Percentiles rank a stretch among this genome's conserved stretches.
These are phyloP conservation scores for Elsinoe australis DNA, from an alignment of 2,329 filamentous ascomycete genomes.

Conservation along the genomic window DNA sequence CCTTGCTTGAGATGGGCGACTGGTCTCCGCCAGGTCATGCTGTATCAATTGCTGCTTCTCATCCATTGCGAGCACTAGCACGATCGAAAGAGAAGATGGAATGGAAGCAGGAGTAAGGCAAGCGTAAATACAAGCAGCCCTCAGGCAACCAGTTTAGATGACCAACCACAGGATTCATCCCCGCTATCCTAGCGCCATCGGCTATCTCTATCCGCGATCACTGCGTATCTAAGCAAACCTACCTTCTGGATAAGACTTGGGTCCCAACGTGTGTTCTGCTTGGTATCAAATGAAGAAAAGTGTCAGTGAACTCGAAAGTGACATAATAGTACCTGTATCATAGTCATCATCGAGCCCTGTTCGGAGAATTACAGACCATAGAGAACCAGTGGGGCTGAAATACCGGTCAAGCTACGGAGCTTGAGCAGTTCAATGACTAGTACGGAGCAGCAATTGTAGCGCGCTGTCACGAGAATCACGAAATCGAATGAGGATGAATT, in stretches of 20 bases:
- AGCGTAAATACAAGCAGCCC: neutral
- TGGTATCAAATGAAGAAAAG: no score
- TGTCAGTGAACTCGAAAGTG: no score
- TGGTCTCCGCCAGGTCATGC: neutral
- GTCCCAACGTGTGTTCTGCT: no score
- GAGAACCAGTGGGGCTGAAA: slow-evolving; percentile 1
- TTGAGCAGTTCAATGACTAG: neutral
- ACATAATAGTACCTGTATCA: neutral
- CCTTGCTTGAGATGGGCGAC: neutral
- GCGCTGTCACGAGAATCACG: no score
- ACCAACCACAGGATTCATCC: slow-evolving; percentile 2
- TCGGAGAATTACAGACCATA: neutral
- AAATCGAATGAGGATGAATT: no score
- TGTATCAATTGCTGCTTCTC: slow-evolving; percentile 5
- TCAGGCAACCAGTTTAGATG: slow-evolving; percentile 1
- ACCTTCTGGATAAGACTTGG: no score
- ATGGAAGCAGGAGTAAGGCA: neutral
- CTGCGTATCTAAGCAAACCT: no score
- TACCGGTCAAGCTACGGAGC: slow-evolving; percentile 5
- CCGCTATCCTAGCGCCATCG: neutral
- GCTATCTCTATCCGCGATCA: slow-evolving; percentile 11
- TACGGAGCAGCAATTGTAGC: no score
- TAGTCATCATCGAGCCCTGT: neutral
- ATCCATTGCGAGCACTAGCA: slow-evolving; percentile 1
- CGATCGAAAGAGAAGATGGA: neutral